phyloP scores from a whole-genome alignment of 805 yeast species.

The Schwanniomyces pseudopolymorphus region DNA sequence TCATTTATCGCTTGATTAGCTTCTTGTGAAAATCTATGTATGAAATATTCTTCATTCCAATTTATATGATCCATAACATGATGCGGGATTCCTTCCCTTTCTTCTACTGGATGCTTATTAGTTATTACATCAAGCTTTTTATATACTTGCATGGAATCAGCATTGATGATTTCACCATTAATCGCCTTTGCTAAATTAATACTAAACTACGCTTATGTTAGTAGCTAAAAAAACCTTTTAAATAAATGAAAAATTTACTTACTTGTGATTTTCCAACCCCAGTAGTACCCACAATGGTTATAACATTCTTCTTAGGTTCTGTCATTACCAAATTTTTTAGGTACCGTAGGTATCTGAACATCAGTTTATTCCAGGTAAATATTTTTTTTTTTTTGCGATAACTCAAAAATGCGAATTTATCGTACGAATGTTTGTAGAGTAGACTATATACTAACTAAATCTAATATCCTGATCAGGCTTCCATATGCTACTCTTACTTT shows the following conservation, averaged over 20 bases:
- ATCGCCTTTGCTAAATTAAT: constrained; percentile 74
- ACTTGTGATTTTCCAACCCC: constrained; percentile 94
- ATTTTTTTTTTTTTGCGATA: background rate
- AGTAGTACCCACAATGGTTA: constrained; percentile 86
- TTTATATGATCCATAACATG: constrained; percentile 83
- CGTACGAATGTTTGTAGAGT: too few relatives aligned
- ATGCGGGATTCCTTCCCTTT: constrained; percentile 73
- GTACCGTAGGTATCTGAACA: constrained; percentile 15
- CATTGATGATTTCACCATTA: constrained; percentile 89
- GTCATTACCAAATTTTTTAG: constrained; percentile 28
- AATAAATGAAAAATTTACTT: constrained; percentile 13
- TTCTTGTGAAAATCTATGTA: constrained; percentile 75
- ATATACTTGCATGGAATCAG: constrained; percentile 97
- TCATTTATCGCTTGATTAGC: constrained; percentile 63
- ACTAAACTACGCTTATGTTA: constrained; percentile 43
- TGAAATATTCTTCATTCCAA: constrained; percentile 80
- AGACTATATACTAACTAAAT: too few relatives aligned
- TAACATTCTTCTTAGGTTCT: constrained; percentile 37
- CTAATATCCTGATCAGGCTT: constrained; percentile 14
- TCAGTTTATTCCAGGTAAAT: constrained; percentile 2
- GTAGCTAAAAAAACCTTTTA: background rate
- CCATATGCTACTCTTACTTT: constrained; percentile 10
- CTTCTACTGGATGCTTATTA: constrained; percentile 85
- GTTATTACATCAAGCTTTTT: constrained; percentile 71
- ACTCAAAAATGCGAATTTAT: background rate